phyloP scores from a whole-genome alignment of 768 basidiomycete species.

The Tricholoma hemisulphureum region DNA sequence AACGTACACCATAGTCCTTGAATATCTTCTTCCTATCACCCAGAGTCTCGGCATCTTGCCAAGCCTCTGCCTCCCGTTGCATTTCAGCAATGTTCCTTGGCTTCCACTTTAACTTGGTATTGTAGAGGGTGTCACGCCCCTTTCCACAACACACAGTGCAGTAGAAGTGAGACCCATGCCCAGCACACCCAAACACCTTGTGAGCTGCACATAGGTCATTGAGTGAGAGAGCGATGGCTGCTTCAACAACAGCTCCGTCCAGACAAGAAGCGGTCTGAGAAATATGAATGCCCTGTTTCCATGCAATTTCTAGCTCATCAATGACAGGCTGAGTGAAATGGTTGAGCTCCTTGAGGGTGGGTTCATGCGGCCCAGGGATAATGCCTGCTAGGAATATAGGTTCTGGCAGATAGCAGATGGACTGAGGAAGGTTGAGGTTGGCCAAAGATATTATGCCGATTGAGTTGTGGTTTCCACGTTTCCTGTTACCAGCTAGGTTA shows the following conservation, averaged over 20 bases:
- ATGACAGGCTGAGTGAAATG: conserved; percentile 29
- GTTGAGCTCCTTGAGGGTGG: conserved; percentile 26
- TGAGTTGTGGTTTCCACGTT: conserved; percentile 25
- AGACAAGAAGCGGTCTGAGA: neutral
- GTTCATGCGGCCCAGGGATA: conserved; percentile 31
- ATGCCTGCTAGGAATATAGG: conserved; percentile 34
- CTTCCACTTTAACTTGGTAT: no score
- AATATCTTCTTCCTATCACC: no score
- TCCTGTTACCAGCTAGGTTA: conserved; percentile 27
- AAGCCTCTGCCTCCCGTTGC: no score
- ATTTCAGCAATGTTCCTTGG: no score
- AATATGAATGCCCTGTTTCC: conserved; percentile 28
- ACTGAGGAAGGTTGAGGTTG: conserved; percentile 32
- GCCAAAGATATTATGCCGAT: conserved; percentile 31
- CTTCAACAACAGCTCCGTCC: neutral
- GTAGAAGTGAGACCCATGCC: no score
- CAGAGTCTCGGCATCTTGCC: no score
- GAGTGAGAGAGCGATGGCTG: neutral
- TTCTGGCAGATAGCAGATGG: conserved; percentile 30
- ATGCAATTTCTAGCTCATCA: conserved; percentile 19
- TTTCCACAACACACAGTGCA: no score
- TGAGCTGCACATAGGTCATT: conserved; percentile 1
- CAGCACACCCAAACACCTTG: no score
- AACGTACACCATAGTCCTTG: no score
- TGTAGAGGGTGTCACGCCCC: no score